Conservation (phyloP, 805 yeast genomes). For the Pichia thaimueangensis region DNA sequence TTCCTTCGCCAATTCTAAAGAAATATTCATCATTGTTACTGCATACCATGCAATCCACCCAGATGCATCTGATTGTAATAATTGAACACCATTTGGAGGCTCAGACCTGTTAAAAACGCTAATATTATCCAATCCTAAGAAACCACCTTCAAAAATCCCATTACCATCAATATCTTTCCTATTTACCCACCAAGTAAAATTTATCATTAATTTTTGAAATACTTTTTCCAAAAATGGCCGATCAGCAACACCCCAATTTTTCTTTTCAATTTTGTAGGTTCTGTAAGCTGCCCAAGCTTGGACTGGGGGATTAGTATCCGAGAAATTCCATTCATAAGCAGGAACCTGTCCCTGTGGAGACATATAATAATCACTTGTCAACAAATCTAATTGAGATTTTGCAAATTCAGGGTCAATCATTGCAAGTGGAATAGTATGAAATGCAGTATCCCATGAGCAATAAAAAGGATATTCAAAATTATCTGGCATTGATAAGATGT, state of each 20-base stretch:
- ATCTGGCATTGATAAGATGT: slow-evolving; percentile 83
- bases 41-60: slow-evolving; percentile 97
- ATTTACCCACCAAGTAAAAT: slow-evolving; percentile 98
- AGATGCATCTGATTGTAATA: slow-evolving; percentile 92
- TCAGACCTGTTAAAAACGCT: slow-evolving; percentile 91
- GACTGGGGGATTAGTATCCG: slow-evolving; percentile 95
- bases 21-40: slow-evolving; percentile 86
- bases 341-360: slow-evolving; percentile 98
- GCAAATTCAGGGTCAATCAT: slow-evolving; percentile 93
- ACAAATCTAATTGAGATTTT: slow-evolving; percentile 74
- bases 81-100: slow-evolving; percentile 87
- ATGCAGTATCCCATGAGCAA: slow-evolving; percentile 96
- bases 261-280: slow-evolving; percentile 80
- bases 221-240: slow-evolving; percentile 82
- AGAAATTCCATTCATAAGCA: slow-evolving; percentile 93
- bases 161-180: slow-evolving; percentile 81
- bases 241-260: slow-evolving; percentile 77
- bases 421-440: slow-evolving; percentile 88
- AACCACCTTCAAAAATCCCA: slow-evolving; percentile 91
- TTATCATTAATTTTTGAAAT: slow-evolving; percentile 80
- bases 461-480: slow-evolving; percentile 96
- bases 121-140: slow-evolving; percentile 86
- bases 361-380: slow-evolving; percentile 95
- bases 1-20: slow-evolving; percentile 80
- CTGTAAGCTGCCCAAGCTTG: slow-evolving; percentile 95